Evolutionary conservation across 148 eudicot genomes (phyloP).

Genomic region (Nyssa sinensis): DNA sequence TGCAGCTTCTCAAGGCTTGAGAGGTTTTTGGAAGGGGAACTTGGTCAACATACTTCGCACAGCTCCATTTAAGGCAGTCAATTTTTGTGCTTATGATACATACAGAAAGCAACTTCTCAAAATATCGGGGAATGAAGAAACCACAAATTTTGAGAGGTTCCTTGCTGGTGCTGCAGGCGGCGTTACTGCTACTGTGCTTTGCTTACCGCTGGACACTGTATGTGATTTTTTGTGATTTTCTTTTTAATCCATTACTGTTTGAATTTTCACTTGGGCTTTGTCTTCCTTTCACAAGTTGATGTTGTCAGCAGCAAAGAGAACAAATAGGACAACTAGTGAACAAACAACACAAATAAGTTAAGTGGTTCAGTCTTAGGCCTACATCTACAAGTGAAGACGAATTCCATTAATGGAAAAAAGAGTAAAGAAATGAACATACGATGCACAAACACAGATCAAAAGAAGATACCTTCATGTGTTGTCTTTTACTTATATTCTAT

Average conservation of each 20-base stretch:
- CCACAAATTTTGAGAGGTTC: conserved; percentile 50
- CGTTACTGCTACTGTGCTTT: conserved; percentile 60
- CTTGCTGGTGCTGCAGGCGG: conserved; percentile 78
- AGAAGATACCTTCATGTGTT: too few species aligned
- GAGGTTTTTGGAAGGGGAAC: conserved; percentile 78
- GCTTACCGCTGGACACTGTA: conserved; percentile 77
- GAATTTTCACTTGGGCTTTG: neutral
- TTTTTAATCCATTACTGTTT: neutral
- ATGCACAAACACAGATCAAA: too few species aligned
- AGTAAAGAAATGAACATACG: too few species aligned
- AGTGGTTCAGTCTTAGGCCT: too few species aligned
- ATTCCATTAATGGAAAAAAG: too few species aligned
- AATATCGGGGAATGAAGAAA: conserved; percentile 42
- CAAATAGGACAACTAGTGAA: neutral
- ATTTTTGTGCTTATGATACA: conserved; percentile 60
- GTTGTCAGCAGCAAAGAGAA: neutral
- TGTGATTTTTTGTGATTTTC: conserved; percentile 21
- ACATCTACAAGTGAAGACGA: too few species aligned
- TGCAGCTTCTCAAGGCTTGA: conserved; percentile 54
- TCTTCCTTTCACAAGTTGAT: conserved; percentile 1
- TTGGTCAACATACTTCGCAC: conserved; percentile 65
- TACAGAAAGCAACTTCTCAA: conserved; percentile 58
- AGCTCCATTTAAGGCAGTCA: conserved; percentile 71
- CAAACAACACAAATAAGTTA: neutral
- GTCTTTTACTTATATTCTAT: too few species aligned